These are phyloP conservation scores for Botrytis tulipae DNA, from an alignment of 2,329 filamentous ascomycete genomes.

Conservation along the genomic window DNA sequence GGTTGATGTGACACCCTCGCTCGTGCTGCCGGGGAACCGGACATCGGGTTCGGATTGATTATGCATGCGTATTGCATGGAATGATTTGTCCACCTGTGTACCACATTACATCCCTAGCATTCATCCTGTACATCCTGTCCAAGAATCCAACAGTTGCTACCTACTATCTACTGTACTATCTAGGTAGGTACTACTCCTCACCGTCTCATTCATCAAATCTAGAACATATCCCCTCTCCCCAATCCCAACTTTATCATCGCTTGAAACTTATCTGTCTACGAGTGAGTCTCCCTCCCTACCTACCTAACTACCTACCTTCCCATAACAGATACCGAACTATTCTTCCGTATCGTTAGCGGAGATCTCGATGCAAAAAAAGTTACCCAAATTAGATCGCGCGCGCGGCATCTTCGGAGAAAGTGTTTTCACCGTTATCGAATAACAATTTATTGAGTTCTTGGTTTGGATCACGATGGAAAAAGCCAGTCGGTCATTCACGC, in stretches of 20 bases:
- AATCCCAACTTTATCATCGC: neutral
- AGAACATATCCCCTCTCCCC: neutral
- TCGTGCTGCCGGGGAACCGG: slow-evolving; percentile 8
- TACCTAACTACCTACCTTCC: too few species aligned
- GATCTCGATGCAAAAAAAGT: neutral
- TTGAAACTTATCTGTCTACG: neutral
- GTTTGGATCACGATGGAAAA: neutral
- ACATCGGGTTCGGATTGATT: neutral
- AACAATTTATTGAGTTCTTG: neutral
- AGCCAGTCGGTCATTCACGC: neutral
- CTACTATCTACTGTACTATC: neutral
- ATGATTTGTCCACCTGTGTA: neutral
- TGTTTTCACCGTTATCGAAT: neutral
- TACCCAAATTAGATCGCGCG: neutral
- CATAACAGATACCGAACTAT: neutral
- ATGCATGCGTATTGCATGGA: neutral
- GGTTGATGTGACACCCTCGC: neutral
- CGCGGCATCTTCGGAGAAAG: slow-evolving; percentile 4
- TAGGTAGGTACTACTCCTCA: neutral
- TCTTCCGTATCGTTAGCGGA: too few species aligned
- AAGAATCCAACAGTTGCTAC: neutral
- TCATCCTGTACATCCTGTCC: neutral
- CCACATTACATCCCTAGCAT: neutral
- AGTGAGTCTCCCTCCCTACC: neutral
- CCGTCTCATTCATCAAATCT: neutral